Conservation (phyloP, 441 rosid species). For the Theobroma grandiflorum region DNA sequence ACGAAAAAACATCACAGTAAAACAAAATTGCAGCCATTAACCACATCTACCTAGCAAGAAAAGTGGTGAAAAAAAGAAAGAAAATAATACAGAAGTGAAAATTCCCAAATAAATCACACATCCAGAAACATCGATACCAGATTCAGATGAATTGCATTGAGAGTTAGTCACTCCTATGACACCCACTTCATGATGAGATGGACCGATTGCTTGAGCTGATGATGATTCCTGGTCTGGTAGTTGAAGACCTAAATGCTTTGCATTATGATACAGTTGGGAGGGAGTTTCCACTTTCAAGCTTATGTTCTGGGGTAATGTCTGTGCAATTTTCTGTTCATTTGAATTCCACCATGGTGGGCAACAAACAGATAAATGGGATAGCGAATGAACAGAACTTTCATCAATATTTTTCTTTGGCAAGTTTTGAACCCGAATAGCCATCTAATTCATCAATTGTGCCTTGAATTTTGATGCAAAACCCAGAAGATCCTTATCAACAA, state of each 20-base stretch:
- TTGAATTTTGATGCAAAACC: conserved; percentile 16
- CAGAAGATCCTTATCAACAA: conserved; percentile 21
- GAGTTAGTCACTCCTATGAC: conserved; percentile 41
- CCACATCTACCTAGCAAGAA: no score
- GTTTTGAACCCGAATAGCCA: conserved; percentile 45
- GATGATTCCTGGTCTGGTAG: conserved; percentile 67
- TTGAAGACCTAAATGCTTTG: conserved; percentile 54
- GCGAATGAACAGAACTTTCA: conserved; percentile 30
- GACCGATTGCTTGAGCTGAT: conserved; percentile 67
- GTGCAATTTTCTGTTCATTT: conserved; percentile 35
- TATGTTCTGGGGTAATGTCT: conserved; percentile 43
- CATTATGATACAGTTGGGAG: conserved; percentile 38
- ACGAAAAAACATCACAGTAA: not conserved
- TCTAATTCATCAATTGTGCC: conserved; percentile 17
- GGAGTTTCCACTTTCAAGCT: conserved; percentile 60
- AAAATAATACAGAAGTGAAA: not conserved
- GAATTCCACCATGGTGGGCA: conserved; percentile 52
- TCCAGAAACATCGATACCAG: conserved; percentile 39
- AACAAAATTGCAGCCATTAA: not conserved
- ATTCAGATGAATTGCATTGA: conserved; percentile 52
- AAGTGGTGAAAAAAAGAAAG: not conserved
- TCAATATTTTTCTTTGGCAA: conserved; percentile 46
- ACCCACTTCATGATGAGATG: conserved; percentile 60
- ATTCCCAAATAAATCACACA: not conserved
- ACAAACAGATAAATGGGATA: conserved; percentile 42